phyloP scores from a whole-genome alignment of 129 eudicot genomes.

The Chrysanthemum makinoi region DNA sequence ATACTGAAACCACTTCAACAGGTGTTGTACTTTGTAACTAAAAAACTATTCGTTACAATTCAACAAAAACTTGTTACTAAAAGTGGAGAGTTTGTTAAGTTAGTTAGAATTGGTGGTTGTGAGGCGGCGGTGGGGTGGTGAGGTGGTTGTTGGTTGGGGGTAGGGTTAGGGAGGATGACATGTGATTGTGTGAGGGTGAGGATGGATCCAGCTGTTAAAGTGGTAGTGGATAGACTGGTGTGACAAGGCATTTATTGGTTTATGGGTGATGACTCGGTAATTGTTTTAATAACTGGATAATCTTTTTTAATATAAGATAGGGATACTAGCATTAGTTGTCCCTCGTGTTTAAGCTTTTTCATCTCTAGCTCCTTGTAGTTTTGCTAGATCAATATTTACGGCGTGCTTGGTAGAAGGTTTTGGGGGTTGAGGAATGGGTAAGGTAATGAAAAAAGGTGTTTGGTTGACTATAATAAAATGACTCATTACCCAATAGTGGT shows the following conservation, averaged over 20 bases:
- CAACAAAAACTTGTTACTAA: neutral
- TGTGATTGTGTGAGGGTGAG: slow-evolving; percentile 34
- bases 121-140: slow-evolving; percentile 15
- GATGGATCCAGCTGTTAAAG: slow-evolving; percentile 37
- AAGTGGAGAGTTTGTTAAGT: slow-evolving; percentile 3
- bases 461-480: too few species aligned
- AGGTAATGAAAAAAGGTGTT: too few species aligned
- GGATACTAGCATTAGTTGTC: neutral
- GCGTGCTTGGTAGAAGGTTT: too few species aligned
- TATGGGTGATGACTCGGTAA: slow-evolving; percentile 12
- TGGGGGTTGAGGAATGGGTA: too few species aligned
- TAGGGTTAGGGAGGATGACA: slow-evolving; percentile 32
- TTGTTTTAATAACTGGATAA: neutral
- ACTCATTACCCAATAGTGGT: too few species aligned
- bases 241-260: slow-evolving; percentile 25
- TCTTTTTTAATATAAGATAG: neutral
- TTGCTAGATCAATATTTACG: too few species aligned
- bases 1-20: neutral
- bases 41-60: neutral
- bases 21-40: slow-evolving; percentile 12
- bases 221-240: slow-evolving; percentile 29
- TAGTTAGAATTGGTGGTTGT: slow-evolving; percentile 1
- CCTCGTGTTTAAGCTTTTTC: neutral
- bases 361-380: neutral
- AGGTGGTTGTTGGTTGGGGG: slow-evolving; percentile 20